Conservation (phyloP, 129 eudicot genomes). For the Lactuca sativa region DNA sequence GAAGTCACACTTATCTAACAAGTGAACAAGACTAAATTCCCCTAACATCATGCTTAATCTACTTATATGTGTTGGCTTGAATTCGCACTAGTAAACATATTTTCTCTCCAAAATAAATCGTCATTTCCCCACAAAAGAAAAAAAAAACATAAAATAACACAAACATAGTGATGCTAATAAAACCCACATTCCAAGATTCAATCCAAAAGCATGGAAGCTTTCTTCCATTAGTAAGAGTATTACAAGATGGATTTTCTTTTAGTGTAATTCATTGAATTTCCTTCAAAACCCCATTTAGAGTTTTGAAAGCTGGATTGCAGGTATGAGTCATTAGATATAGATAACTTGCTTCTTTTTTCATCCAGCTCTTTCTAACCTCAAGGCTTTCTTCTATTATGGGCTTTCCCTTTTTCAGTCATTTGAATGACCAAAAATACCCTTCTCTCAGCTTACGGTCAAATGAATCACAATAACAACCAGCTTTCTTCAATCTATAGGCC, state of each 20-base stretch:
- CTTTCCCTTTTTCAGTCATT: too few relatives aligned
- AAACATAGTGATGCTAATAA: too few relatives aligned
- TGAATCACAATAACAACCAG: conserved; percentile 3
- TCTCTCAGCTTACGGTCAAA: not conserved
- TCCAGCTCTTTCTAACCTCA: not conserved
- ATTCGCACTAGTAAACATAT: too few relatives aligned
- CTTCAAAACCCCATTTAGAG: conserved; percentile 10
- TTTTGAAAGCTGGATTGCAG: not conserved
- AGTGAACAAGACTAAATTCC: too few relatives aligned
- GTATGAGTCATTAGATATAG: too few relatives aligned
- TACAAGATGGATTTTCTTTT: not conserved
- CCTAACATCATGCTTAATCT: too few relatives aligned
- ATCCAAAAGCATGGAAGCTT: not conserved
- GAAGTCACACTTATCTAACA: too few relatives aligned
- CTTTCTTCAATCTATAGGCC: conserved; percentile 31
- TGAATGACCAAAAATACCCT: not conserved
- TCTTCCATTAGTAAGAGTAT: conserved; percentile 4
- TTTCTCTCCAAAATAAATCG: too few relatives aligned
- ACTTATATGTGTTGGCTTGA: too few relatives aligned
- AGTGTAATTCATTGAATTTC: not conserved
- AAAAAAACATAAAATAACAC: too few relatives aligned
- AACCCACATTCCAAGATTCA: too few relatives aligned
- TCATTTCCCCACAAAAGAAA: too few relatives aligned
- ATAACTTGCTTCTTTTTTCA: not conserved
- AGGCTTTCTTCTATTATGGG: not conserved